Evolutionary conservation across 2,329 filamentous ascomycete genomes (phyloP).

Genomic region (Trichophyton mentagrophytes): DNA sequence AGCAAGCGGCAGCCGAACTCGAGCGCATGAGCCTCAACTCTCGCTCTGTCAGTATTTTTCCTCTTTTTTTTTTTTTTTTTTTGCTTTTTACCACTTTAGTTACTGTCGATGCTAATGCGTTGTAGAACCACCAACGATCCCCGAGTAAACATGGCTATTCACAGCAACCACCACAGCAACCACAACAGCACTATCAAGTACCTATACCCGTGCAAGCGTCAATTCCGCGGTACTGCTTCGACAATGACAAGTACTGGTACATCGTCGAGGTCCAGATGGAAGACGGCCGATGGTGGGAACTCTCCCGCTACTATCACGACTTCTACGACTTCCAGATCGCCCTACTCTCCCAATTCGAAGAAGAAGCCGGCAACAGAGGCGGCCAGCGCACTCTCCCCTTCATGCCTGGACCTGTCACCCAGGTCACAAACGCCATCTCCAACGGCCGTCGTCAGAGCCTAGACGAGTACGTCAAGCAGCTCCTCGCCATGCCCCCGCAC

Average conservation of each 20-base stretch:
- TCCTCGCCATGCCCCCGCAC: slow-evolving; percentile 68
- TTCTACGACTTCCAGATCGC: slow-evolving; percentile 99
- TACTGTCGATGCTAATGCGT: not conserved
- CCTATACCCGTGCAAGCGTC: slow-evolving; percentile 68
- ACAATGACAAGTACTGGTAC: slow-evolving; percentile 98
- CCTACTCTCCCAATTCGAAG: slow-evolving; percentile 77
- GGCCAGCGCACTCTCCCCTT: slow-evolving; percentile 76
- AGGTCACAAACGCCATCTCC: slow-evolving; percentile 95
- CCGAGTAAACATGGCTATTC: slow-evolving; percentile 24
- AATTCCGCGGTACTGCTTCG: slow-evolving; percentile 88
- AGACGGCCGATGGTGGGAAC: slow-evolving; percentile 81
- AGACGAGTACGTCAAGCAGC: slow-evolving; percentile 88
- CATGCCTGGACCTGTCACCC: slow-evolving; percentile 95
- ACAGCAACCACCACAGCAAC: slow-evolving; percentile 27
- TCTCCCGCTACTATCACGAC: slow-evolving; percentile 92
- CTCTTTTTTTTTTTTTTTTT: no score
- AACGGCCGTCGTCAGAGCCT: slow-evolving; percentile 85
- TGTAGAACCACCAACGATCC: slow-evolving; percentile 28
- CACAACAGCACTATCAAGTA: slow-evolving; percentile 38
- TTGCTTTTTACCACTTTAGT: not conserved
- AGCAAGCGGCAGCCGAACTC: slow-evolving; percentile 56
- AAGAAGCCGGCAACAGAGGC: slow-evolving; percentile 78
- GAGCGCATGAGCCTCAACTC: slow-evolving; percentile 62
- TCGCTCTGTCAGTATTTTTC: slow-evolving; percentile 31
- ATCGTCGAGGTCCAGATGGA: slow-evolving; percentile 85